phyloP scores from a whole-genome alignment of 495 filamentous ascomycete species.

The Elaphomyces granulatus region DNA sequence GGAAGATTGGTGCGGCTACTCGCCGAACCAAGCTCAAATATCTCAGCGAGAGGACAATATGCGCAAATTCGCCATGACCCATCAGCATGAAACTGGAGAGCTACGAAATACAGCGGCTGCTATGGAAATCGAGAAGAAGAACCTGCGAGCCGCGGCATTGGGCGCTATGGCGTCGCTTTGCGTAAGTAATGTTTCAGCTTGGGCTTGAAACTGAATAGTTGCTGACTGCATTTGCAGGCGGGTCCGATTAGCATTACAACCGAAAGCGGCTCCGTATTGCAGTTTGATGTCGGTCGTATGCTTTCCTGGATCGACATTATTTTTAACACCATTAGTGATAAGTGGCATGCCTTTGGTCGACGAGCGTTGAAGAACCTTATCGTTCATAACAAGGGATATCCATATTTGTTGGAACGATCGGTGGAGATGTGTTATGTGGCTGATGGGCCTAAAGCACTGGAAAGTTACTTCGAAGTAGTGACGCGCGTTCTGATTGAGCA shows the following conservation, averaged over 20 bases:
- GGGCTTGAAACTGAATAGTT: too few species aligned
- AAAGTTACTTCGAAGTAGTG: slow-evolving; percentile 92
- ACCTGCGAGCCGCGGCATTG: slow-evolving; percentile 75
- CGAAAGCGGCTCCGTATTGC: slow-evolving; percentile 64
- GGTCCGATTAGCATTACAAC: slow-evolving; percentile 81
- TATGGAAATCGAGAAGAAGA: slow-evolving; percentile 92
- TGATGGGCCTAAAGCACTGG: slow-evolving; percentile 64
- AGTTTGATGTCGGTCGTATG: slow-evolving; percentile 86
- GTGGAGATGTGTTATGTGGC: slow-evolving; percentile 74
- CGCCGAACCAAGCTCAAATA: slow-evolving; percentile 75
- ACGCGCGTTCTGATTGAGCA: slow-evolving; percentile 72
- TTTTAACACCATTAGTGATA: slow-evolving; percentile 77
- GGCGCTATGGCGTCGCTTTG: slow-evolving; percentile 94
- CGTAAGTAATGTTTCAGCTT: slow-evolving; percentile 36
- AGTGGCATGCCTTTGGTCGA: slow-evolving; percentile 80
- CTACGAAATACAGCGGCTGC: slow-evolving; percentile 64
- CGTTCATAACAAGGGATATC: slow-evolving; percentile 72
- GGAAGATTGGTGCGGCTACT: slow-evolving; percentile 98
- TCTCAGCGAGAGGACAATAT: slow-evolving; percentile 75
- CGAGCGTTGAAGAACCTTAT: slow-evolving; percentile 84
- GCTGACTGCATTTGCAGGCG: slow-evolving; percentile 30
- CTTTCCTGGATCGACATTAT: slow-evolving; percentile 90
- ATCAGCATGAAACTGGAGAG: slow-evolving; percentile 50
- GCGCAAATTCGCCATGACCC: slow-evolving; percentile 62
- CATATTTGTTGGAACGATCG: slow-evolving; percentile 70